Evolutionary conservation across 495 filamentous ascomycete genomes (phyloP).

Genomic region (Xylaria sp.): DNA sequence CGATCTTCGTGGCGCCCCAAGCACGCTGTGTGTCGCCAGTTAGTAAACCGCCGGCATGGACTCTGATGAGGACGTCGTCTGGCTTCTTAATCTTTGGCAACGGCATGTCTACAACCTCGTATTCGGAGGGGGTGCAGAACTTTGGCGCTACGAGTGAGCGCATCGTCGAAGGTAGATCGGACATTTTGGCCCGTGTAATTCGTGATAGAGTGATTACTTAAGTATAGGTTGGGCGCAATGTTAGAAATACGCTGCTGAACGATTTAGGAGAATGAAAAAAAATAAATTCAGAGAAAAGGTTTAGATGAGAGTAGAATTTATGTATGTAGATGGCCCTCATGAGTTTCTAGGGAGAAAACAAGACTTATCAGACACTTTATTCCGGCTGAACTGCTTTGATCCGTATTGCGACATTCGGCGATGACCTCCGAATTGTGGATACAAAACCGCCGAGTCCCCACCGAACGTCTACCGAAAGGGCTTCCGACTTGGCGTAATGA

Average conservation of each 20-base stretch:
- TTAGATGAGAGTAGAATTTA: neutral
- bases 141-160: slow-evolving; percentile 52
- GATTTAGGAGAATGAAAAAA: neutral
- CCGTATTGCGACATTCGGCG: slow-evolving; percentile 7
- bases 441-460: slow-evolving; percentile 25
- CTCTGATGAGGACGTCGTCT: slow-evolving; percentile 57
- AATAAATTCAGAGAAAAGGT: neutral
- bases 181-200: slow-evolving; percentile 4
- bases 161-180: slow-evolving; percentile 49
- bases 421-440: slow-evolving; percentile 23
- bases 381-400: neutral
- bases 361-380: neutral
- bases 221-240: neutral
- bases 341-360: neutral
- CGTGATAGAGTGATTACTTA: neutral
- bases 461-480: slow-evolving; percentile 18
- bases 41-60: slow-evolving; percentile 57
- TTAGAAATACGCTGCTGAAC: neutral
- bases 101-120: slow-evolving; percentile 52
- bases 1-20: slow-evolving; percentile 29
- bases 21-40: slow-evolving; percentile 61
- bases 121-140: slow-evolving; percentile 51
- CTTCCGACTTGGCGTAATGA: neutral
- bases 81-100: slow-evolving; percentile 49
- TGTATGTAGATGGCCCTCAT: neutral